phyloP scores from a whole-genome alignment of 1,139 yeast genomes.

The Scheffersomyces parashehatae region DNA sequence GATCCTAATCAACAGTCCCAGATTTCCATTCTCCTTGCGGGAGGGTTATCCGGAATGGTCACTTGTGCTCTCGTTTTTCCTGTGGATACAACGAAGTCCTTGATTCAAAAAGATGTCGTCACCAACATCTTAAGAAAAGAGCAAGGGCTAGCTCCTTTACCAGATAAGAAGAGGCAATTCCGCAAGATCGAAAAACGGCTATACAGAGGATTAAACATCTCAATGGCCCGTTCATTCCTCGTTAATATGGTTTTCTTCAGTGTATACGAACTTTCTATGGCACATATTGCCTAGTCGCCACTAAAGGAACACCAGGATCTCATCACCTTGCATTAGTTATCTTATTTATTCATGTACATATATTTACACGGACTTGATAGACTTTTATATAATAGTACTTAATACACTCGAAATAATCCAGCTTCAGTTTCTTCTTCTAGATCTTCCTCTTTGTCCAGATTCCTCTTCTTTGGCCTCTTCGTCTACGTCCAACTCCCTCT shows the following conservation, averaged over 20 bases:
- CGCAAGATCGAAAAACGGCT: constrained; percentile 45
- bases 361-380: background rate
- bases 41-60: constrained; percentile 76
- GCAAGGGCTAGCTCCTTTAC: constrained; percentile 42
- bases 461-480: constrained; percentile 9
- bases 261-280: constrained; percentile 66
- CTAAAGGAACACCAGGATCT: background rate
- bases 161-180: constrained; percentile 30
- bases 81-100: constrained; percentile 74
- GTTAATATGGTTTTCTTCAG: constrained; percentile 79
- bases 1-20: constrained; percentile 32
- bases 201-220: constrained; percentile 78
- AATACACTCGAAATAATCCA: background rate
- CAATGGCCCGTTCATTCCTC: constrained; percentile 66
- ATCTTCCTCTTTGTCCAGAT: constrained; percentile 10
- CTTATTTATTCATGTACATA: constrained; percentile 2
- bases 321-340: background rate
- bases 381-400: background rate
- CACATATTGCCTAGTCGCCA: constrained; percentile 34
- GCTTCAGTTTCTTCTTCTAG: constrained; percentile 9
- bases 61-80: constrained; percentile 80
- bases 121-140: constrained; percentile 58
- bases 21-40: constrained; percentile 53
- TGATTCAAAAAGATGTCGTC: constrained; percentile 73
- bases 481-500: constrained; percentile 2